A percentile compares a stretch with the other conserved stretches of the same genome.
phyloP scores from a whole-genome alignment of 352 stramenopile species.

The Pythium dissimile region DNA sequence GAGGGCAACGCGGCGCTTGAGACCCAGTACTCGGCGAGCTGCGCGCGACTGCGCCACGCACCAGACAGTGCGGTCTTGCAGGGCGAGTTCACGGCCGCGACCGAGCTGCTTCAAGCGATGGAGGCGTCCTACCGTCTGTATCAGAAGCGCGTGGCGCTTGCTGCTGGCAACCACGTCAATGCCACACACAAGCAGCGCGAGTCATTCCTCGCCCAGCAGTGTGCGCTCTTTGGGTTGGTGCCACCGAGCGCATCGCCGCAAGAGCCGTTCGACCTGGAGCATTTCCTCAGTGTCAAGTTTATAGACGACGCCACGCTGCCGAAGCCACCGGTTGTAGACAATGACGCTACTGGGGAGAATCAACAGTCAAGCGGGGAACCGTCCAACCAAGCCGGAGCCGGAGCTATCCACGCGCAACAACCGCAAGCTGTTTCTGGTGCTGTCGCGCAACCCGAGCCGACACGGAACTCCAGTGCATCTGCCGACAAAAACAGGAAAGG shows the following conservation, averaged over 20 bases:
- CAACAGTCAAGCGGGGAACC: not conserved
- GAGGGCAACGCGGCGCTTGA: conserved; percentile 46
- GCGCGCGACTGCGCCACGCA: conserved; percentile 65
- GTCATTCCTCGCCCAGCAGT: conserved; percentile 43
- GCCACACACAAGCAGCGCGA: conserved; percentile 43
- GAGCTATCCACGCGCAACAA: no score
- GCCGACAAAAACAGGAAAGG: conserved; percentile 1
- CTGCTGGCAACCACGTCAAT: conserved; percentile 49
- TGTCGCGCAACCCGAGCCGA: not conserved
- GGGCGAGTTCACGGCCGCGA: conserved; percentile 46
- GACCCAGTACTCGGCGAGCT: conserved; percentile 37
- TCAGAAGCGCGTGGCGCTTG: conserved; percentile 38
- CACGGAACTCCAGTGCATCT: not conserved
- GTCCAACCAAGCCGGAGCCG: not conserved
- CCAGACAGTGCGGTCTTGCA: conserved; percentile 59
- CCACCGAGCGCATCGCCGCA: not conserved
- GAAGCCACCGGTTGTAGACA: not conserved
- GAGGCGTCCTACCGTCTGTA: conserved; percentile 80
- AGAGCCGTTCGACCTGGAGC: conserved; percentile 33
- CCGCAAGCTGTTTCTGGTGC: not conserved
- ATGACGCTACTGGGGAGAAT: conserved; percentile 5
- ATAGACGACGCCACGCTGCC: conserved; percentile 35
- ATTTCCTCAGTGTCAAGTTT: conserved; percentile 46
- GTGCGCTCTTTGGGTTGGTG: conserved; percentile 42
- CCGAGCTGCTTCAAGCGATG: conserved; percentile 55